Conservation (phyloP, 495 filamentous ascomycete species). For the Aspergillus wentii region DNA sequence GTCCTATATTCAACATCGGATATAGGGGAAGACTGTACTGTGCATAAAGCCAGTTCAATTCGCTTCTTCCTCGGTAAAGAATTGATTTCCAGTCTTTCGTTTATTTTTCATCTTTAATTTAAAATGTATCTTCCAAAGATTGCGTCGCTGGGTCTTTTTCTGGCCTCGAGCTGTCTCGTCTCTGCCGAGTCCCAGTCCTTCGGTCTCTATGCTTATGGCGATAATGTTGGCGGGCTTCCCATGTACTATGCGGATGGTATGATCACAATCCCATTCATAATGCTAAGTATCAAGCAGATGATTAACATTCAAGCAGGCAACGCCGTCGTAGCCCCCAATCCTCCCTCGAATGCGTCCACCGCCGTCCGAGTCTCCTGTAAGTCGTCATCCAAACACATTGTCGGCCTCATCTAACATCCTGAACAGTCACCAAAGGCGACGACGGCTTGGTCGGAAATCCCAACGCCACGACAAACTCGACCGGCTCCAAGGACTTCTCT, state of each 20-base stretch:
- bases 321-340: slow-evolving; percentile 6
- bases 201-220: slow-evolving; percentile 30
- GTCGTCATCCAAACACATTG: neutral
- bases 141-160: too few relatives aligned
- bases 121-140: neutral
- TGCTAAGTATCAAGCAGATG: too few relatives aligned
- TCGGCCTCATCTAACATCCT: neutral
- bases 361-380: slow-evolving; percentile 7
- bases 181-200: slow-evolving; percentile 17
- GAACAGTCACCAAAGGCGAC: slow-evolving; percentile 4
- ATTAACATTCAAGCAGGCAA: too few relatives aligned
- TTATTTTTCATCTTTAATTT: too few relatives aligned
- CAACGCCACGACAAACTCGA: slow-evolving; percentile 16
- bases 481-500: slow-evolving; percentile 8
- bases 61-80: too few relatives aligned
- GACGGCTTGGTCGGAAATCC: slow-evolving; percentile 15
- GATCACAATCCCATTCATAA: neutral
- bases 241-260: slow-evolving; percentile 30
- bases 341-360: slow-evolving; percentile 6
- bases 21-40: too few relatives aligned
- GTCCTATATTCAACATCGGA: too few relatives aligned
- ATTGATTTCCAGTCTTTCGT: too few relatives aligned
- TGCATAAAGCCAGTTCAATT: too few relatives aligned
- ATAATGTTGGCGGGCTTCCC: slow-evolving; percentile 24
- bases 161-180: too few relatives aligned